Evolutionary conservation across 2,329 filamentous ascomycete genomes (phyloP).

Genomic region (Aureobasidium sp.): DNA sequence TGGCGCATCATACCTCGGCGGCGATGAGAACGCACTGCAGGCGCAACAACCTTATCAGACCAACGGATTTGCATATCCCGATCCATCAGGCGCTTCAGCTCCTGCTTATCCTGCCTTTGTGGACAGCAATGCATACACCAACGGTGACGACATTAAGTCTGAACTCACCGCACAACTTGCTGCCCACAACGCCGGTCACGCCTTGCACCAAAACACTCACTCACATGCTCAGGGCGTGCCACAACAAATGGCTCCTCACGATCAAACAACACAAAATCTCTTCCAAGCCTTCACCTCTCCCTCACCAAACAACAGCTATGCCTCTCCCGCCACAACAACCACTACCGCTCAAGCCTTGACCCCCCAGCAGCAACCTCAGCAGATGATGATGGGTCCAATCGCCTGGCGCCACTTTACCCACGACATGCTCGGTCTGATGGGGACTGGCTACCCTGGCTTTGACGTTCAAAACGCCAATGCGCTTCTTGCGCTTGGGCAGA

Average conservation of each 20-base stretch:
- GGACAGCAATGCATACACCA: constrained; percentile 10
- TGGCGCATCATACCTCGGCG: constrained; percentile 26
- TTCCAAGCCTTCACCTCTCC: constrained; percentile 15
- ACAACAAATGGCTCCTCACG: constrained; percentile 9
- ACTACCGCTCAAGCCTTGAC: constrained; percentile 12
- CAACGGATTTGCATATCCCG: constrained; percentile 17
- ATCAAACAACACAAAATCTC: constrained; percentile 11
- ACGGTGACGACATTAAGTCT: constrained; percentile 19
- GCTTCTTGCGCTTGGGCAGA: constrained; percentile 32
- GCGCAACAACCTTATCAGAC: constrained; percentile 22
- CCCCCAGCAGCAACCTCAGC: constrained; percentile 17
- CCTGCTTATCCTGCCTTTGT: constrained; percentile 21
- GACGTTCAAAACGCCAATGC: constrained; percentile 35
- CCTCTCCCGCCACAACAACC: constrained; percentile 2
- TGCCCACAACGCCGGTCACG: constrained; percentile 19
- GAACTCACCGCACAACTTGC: constrained; percentile 19
- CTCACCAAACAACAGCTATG: constrained; percentile 7
- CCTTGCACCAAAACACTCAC: constrained; percentile 18
- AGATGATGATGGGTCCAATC: constrained; percentile 21
- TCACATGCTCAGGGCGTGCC: constrained; percentile 17
- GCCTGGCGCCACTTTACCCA: constrained; percentile 30
- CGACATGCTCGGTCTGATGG: constrained; percentile 20
- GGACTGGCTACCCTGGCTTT: constrained; percentile 26
- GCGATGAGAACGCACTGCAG: constrained; percentile 26
- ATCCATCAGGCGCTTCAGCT: constrained; percentile 23